Conservation (phyloP, 495 filamentous ascomycete species). For the Pyrenopolyporus hunteri region DNA sequence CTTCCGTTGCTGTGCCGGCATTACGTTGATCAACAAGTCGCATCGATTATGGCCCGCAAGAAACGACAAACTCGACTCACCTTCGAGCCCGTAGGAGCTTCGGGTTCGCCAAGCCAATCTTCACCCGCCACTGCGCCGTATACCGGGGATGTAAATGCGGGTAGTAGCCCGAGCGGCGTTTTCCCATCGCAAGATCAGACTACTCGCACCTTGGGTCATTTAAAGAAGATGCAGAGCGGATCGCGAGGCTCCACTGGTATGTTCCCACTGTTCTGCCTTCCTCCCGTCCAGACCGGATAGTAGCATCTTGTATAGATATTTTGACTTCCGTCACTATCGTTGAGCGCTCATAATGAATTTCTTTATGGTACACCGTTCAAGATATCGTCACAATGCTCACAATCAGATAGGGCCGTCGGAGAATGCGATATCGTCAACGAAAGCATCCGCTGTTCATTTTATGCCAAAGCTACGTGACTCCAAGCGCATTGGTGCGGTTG, state of each 20-base stretch:
- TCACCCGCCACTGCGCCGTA: slow-evolving; percentile 33
- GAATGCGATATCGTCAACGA: neutral
- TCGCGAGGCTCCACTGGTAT: slow-evolving; percentile 19
- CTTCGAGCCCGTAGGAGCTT: slow-evolving; percentile 29
- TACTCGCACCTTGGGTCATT: neutral
- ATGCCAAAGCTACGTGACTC: slow-evolving; percentile 17
- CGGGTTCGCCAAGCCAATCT: slow-evolving; percentile 1
- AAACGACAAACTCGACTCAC: slow-evolving; percentile 35
- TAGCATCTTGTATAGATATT: too few relatives aligned
- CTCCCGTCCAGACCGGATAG: too few relatives aligned
- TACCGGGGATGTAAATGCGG: slow-evolving; percentile 4
- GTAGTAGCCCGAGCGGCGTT: slow-evolving; percentile 12
- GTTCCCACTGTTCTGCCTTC: neutral
- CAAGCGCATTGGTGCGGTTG: neutral
- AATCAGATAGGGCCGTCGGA: slow-evolving; percentile 5
- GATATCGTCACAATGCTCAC: slow-evolving; percentile 2
- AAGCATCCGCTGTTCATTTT: slow-evolving; percentile 23
- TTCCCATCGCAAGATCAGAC: slow-evolving; percentile 3
- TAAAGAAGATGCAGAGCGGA: slow-evolving; percentile 8
- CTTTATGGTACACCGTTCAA: too few relatives aligned
- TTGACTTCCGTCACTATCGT: too few relatives aligned
- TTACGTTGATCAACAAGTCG: neutral
- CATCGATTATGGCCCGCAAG: slow-evolving; percentile 33
- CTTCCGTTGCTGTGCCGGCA: neutral
- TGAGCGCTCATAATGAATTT: too few relatives aligned